phyloP scores from a whole-genome alignment of 352 stramenopile species.

The Halophytophthora polymorphica region DNA sequence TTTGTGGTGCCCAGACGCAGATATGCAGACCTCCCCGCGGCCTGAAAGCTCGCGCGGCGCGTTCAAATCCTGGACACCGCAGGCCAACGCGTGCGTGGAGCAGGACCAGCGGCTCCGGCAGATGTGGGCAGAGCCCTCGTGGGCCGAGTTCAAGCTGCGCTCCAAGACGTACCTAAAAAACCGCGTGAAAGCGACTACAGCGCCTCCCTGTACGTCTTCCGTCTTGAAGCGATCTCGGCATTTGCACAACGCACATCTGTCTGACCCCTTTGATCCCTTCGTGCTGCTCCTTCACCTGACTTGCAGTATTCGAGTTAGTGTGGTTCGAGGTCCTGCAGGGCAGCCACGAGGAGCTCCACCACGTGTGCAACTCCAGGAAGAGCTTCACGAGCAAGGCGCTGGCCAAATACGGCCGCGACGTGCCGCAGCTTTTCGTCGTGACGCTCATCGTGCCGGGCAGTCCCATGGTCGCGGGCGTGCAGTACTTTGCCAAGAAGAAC shows the following conservation, averaged over 20 bases:
- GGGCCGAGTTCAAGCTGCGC: slow-evolving; percentile 60
- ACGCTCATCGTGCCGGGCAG: slow-evolving; percentile 70
- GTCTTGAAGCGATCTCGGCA: not conserved
- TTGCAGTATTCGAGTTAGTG: slow-evolving; percentile 72
- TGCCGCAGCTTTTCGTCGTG: slow-evolving; percentile 72
- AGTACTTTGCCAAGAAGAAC: slow-evolving; percentile 69
- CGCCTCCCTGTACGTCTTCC: slow-evolving; percentile 50
- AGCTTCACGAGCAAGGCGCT: slow-evolving; percentile 64
- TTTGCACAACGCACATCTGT: not conserved
- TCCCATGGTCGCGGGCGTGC: slow-evolving; percentile 61
- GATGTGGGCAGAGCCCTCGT: slow-evolving; percentile 74
- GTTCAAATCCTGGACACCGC: slow-evolving; percentile 46
- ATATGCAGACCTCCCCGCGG: slow-evolving; percentile 13
- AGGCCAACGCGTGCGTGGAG: slow-evolving; percentile 38
- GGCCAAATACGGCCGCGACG: slow-evolving; percentile 59
- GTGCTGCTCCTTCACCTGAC: not conserved
- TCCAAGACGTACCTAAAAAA: slow-evolving; percentile 70
- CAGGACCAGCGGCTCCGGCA: slow-evolving; percentile 48
- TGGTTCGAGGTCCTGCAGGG: slow-evolving; percentile 83
- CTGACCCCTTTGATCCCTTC: not conserved
- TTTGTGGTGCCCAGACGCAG: slow-evolving; percentile 1
- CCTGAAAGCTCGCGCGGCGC: slow-evolving; percentile 31
- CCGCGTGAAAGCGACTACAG: slow-evolving; percentile 56
- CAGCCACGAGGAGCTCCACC: slow-evolving; percentile 59
- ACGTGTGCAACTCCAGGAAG: slow-evolving; percentile 64